Percentiles rank a stretch among this genome's conserved stretches.
Conservation (phyloP, 257 asterid species). For the Solanum commersonii region DNA sequence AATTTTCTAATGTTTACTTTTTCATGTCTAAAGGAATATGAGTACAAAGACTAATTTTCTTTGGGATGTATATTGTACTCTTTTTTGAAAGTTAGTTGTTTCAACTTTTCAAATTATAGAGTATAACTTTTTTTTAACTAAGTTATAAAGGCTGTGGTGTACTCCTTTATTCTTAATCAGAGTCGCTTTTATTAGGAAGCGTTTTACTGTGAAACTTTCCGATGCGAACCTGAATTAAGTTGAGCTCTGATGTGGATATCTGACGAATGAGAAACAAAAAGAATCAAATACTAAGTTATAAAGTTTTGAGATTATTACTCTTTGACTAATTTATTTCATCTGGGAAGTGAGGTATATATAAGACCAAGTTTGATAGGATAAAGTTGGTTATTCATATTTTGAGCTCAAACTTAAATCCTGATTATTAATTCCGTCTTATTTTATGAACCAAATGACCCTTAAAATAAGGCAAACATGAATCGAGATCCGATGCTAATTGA, state of each 20-base stretch:
- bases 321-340: not conserved
- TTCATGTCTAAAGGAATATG: not conserved
- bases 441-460: not conserved
- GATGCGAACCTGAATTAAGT: rapidly evolving
- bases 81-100: constrained; percentile 5
- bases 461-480: not conserved
- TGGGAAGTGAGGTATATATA: not conserved
- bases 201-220: too few species aligned
- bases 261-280: too few species aligned
- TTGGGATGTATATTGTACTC: not conserved
- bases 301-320: not conserved
- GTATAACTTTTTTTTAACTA: not conserved
- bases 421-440: not conserved
- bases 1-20: constrained; percentile 6
- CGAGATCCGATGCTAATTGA: not conserved
- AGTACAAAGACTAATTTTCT: constrained; percentile 2
- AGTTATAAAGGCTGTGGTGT: not conserved
- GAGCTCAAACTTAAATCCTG: not conserved
- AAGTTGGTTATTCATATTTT: not conserved
- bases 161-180: too few species aligned
- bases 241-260: too few species aligned
- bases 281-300: too few species aligned
- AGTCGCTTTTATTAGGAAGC: rapidly evolving
- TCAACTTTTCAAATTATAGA: not conserved
- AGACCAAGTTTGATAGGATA: not conserved